A percentile compares a stretch with the other conserved stretches of the same genome.
Conservation (phyloP, 768 basidiomycete species). For the Rubroboletus satanas region DNA sequence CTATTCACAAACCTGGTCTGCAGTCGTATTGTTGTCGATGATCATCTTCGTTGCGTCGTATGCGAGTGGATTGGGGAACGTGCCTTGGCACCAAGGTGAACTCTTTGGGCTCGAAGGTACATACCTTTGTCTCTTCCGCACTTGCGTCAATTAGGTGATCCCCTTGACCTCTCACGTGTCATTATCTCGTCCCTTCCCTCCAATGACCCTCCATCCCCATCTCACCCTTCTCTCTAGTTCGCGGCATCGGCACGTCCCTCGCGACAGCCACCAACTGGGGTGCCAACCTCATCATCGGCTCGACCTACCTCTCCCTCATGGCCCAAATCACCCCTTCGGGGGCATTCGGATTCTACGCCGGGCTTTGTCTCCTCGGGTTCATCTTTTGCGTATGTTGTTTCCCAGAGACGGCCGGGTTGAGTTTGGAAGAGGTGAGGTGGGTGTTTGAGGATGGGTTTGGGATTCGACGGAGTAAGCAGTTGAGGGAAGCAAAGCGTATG, state of each 20-base stretch:
- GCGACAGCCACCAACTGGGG: slow-evolving; percentile 78
- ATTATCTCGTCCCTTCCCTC: background rate
- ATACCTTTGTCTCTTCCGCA: background rate
- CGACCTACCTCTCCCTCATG: slow-evolving; percentile 81
- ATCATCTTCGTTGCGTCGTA: slow-evolving; percentile 80
- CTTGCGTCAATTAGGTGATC: background rate
- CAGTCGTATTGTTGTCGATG: slow-evolving; percentile 74
- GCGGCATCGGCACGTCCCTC: slow-evolving; percentile 74
- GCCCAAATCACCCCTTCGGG: slow-evolving; percentile 66
- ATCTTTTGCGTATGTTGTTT: slow-evolving; percentile 67
- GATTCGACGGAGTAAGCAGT: slow-evolving; percentile 49
- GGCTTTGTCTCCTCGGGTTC: slow-evolving; percentile 65
- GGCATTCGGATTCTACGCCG: slow-evolving; percentile 75
- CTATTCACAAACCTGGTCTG: slow-evolving; percentile 61
- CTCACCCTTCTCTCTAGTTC: slow-evolving; percentile 39
- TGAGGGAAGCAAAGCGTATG: slow-evolving; percentile 31
- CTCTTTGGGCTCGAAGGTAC: slow-evolving; percentile 47
- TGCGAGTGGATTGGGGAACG: slow-evolving; percentile 73
- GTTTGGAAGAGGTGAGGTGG: slow-evolving; percentile 62
- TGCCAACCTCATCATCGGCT: slow-evolving; percentile 69
- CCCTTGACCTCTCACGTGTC: background rate
- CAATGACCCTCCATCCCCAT: background rate
- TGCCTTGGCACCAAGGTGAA: slow-evolving; percentile 88
- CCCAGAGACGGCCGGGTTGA: slow-evolving; percentile 76
- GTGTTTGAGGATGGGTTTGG: slow-evolving; percentile 66